Evolutionary conservation across 306 rosid species (phyloP).

Genomic region (Citrullus colocynthis): DNA sequence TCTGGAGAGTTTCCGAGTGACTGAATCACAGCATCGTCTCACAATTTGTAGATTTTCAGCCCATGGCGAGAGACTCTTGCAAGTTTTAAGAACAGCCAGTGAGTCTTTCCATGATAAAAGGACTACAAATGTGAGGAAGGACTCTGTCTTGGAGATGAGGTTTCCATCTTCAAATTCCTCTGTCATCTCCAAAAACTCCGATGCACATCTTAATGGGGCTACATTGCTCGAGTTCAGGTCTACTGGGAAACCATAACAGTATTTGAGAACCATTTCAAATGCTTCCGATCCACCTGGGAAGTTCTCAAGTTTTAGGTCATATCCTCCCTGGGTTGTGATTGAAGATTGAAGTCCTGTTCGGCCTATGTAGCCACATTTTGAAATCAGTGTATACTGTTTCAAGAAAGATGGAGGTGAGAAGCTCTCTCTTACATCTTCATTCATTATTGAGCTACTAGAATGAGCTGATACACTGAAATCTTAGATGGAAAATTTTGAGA

Average conservation of each 20-base stretch:
- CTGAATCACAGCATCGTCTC: conserved; percentile 88
- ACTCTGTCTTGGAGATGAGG: conserved; percentile 69
- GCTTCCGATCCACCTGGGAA: conserved; percentile 79
- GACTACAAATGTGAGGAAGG: conserved; percentile 84
- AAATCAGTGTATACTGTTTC: conserved; percentile 66
- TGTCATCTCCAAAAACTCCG: conserved; percentile 85
- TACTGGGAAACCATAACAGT: conserved; percentile 79
- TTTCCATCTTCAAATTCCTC: conserved; percentile 82
- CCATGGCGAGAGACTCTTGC: conserved; percentile 82
- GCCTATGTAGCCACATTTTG: conserved; percentile 80
- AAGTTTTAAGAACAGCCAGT: conserved; percentile 55
- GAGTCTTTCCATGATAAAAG: conserved; percentile 91
- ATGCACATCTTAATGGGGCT: conserved; percentile 82
- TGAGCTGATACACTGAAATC: background rate
- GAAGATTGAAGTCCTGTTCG: conserved; percentile 42
- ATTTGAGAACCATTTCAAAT: conserved; percentile 55
- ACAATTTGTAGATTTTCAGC: conserved; percentile 86
- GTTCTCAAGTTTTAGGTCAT: conserved; percentile 54
- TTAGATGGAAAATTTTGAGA: background rate
- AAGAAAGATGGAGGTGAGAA: conserved; percentile 16
- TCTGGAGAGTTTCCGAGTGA: conserved; percentile 75
- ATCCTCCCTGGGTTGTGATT: conserved; percentile 30
- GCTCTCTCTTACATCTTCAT: background rate
- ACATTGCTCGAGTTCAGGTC: conserved; percentile 55
- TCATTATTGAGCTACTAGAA: background rate